Evolutionary conservation across 1,139 yeast species (phyloP).

Genomic region (Scheffersomyces illinoinensis): DNA sequence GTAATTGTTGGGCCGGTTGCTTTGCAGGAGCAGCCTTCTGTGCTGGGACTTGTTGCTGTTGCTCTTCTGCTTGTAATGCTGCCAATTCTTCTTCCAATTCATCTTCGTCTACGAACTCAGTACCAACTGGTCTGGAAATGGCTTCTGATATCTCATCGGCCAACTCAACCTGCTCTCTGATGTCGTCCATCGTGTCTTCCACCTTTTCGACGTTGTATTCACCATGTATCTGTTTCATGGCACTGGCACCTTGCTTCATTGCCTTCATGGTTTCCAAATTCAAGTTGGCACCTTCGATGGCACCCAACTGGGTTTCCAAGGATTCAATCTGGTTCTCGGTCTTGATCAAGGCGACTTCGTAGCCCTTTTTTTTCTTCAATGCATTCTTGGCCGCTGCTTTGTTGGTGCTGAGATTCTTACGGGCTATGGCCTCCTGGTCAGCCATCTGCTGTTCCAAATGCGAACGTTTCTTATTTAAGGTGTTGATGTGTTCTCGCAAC

Average conservation of each 20-base stretch:
- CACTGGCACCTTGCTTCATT: conserved; percentile 96
- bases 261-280: conserved; percentile 98
- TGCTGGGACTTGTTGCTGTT: conserved; percentile 35
- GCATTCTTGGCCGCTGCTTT: conserved; percentile 79
- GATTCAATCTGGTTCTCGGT: conserved; percentile 88
- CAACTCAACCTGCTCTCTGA: conserved; percentile 92
- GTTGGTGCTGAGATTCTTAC: conserved; percentile 69
- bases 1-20: conserved; percentile 30
- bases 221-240: conserved; percentile 95
- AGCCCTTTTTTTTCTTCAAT: conserved; percentile 81
- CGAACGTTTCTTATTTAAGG: conserved; percentile 79
- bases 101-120: conserved; percentile 71
- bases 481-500: conserved; percentile 84
- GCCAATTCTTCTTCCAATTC: conserved; percentile 91
- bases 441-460: conserved; percentile 82
- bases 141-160: conserved; percentile 97
- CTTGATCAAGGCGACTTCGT: conserved; percentile 74
- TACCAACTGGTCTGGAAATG: conserved; percentile 86
- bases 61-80: conserved; percentile 80
- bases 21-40: conserved; percentile 15
- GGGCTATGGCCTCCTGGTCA: conserved; percentile 80
- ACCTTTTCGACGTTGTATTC: conserved; percentile 95
- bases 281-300: conserved; percentile 93
- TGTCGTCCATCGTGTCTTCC: conserved; percentile 98
- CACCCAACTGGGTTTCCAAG: conserved; percentile 81